Conservation (phyloP, 1,284 basidiomycete species). For the Exobasidium rhododendri region DNA sequence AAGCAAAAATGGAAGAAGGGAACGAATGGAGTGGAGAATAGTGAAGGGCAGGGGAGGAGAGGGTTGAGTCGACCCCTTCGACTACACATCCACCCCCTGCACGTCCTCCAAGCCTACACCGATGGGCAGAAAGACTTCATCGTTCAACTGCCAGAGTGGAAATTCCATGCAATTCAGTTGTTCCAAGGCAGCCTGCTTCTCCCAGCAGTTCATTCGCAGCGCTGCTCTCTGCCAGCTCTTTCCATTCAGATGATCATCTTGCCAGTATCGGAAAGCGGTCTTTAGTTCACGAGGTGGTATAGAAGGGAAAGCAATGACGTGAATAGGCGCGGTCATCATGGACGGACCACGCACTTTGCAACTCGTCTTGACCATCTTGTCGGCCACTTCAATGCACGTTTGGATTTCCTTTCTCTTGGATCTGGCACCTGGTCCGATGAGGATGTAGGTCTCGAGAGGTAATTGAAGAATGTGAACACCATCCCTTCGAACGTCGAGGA, state of each 20-base stretch:
- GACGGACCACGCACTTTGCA: neutral
- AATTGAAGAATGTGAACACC: conserved; percentile 34
- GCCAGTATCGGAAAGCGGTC: conserved; percentile 30
- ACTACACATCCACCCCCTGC: conserved; percentile 7
- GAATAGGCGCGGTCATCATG: conserved; percentile 27
- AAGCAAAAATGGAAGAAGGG: neutral
- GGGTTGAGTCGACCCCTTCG: no score
- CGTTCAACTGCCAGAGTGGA: conserved; percentile 22
- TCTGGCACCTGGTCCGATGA: conserved; percentile 39
- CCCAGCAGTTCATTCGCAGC: conserved; percentile 27
- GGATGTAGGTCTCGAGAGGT: conserved; percentile 35
- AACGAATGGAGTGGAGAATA: neutral
- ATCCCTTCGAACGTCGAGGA: conserved; percentile 16
- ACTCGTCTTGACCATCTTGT: conserved; percentile 17
- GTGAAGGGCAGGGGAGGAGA: no score
- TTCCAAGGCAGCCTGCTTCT: conserved; percentile 19
- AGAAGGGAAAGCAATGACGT: conserved; percentile 39
- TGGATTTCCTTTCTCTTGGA: conserved; percentile 21
- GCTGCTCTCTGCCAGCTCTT: conserved; percentile 18
- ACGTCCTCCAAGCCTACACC: conserved; percentile 27
- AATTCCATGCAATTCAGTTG: conserved; percentile 22
- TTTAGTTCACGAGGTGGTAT: conserved; percentile 33
- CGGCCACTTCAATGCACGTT: conserved; percentile 29
- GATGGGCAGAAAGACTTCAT: conserved; percentile 26
- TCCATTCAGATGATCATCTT: conserved; percentile 24